phyloP scores from a whole-genome alignment of 75 land plant species.

The Ceratopteris richardii region DNA sequence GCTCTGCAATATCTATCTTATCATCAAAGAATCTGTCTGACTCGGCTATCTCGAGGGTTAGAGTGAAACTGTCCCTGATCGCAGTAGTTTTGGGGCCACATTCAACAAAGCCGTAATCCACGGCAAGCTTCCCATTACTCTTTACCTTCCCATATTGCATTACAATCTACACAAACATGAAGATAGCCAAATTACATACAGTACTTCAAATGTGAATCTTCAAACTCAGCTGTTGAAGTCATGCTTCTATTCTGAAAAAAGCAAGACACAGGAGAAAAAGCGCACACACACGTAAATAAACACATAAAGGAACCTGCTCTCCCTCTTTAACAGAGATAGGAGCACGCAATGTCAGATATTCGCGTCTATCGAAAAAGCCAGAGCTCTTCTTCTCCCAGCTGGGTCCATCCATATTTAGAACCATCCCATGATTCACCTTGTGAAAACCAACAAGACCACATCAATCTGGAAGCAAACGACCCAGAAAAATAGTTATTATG shows the following conservation, averaged over 20 bases:
- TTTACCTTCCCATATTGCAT: conserved; percentile 88
- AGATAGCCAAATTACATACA: not conserved
- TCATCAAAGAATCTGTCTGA: conserved; percentile 80
- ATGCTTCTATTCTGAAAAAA: no score
- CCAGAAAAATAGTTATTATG: not conserved
- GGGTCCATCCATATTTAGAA: conserved; percentile 43
- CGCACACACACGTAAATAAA: no score
- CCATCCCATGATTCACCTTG: conserved; percentile 69
- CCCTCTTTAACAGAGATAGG: conserved; percentile 58
- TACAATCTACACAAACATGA: conserved; percentile 36
- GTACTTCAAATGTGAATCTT: not conserved
- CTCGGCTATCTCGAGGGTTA: conserved; percentile 67
- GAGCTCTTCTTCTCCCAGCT: conserved; percentile 63
- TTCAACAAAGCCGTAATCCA: conserved; percentile 92
- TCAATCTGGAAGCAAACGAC: no score
- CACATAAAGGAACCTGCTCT: conserved; percentile 82
- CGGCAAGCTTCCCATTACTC: conserved; percentile 83
- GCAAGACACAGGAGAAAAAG: no score
- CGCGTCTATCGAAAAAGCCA: conserved; percentile 58
- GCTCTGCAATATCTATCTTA: conserved; percentile 84
- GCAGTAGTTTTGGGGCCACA: conserved; percentile 7
- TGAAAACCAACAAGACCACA: conserved; percentile 2
- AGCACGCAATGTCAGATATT: conserved; percentile 43
- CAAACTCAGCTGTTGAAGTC: no score
- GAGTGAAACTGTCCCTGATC: conserved; percentile 42